A percentile compares a stretch with the other conserved stretches of the same genome.
Conservation (phyloP, 768 basidiomycete species). For the Tricholoma hemisulphureum region DNA sequence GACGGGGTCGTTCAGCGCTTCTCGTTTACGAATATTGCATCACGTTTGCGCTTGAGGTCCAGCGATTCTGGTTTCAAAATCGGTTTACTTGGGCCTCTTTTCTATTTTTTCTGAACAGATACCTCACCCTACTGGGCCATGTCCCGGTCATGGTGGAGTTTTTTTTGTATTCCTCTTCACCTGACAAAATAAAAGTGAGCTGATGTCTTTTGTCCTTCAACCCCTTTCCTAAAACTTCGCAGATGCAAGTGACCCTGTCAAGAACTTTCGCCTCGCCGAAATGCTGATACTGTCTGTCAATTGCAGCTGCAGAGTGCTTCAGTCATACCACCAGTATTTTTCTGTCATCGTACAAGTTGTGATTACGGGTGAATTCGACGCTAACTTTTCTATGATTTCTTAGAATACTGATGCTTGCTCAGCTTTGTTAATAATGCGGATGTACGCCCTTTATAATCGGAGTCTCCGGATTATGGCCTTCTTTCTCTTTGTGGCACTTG, state of each 20-base stretch:
- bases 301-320: constrained; percentile 33
- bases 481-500: constrained; percentile 23
- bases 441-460: constrained; percentile 42
- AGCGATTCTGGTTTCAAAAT: constrained; percentile 40
- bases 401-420: not conserved
- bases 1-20: constrained; percentile 25
- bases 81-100: constrained; percentile 29
- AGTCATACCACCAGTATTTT: constrained; percentile 36
- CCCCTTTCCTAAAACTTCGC: not conserved
- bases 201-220: not conserved
- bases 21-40: constrained; percentile 47
- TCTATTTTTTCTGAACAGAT: constrained; percentile 44
- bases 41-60: constrained; percentile 42
- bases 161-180: constrained; percentile 24
- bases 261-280: not conserved
- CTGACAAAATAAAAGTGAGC: not conserved
- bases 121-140: constrained; percentile 37
- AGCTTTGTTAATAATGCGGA: constrained; percentile 42
- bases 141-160: constrained; percentile 34
- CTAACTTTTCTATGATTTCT: not conserved
- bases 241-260: not conserved
- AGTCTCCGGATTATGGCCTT: constrained; percentile 28
- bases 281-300: not conserved
- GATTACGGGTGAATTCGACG: constrained; percentile 28
- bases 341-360: constrained; percentile 33